A percentile compares a stretch with the other conserved stretches of the same genome.
phyloP scores from a whole-genome alignment of 805 yeast genomes.

The Pichia sporocuriosa region DNA sequence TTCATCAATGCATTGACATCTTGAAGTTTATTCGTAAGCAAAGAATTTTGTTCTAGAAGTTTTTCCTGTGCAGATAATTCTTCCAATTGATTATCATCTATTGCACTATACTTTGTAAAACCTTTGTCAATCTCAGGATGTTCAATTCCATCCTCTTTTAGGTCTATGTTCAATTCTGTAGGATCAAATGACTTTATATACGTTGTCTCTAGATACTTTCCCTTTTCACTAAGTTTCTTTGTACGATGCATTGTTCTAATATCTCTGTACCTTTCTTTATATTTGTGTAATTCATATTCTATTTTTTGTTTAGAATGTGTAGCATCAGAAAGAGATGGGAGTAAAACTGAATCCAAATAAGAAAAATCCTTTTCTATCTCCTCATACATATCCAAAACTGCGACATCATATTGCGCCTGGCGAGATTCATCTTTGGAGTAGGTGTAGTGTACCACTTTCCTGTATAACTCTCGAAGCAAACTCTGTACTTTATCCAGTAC shows the following conservation, averaged over 20 bases:
- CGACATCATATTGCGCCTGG: slow-evolving; percentile 1
- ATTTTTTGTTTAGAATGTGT: no score
- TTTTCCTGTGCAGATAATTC: slow-evolving; percentile 33
- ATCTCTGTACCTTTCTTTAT: slow-evolving; percentile 22
- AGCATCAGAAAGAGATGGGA: slow-evolving; percentile 10
- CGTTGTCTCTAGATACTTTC: slow-evolving; percentile 13
- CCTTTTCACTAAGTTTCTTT: slow-evolving; percentile 23
- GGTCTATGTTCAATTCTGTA: no score
- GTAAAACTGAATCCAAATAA: slow-evolving; percentile 11
- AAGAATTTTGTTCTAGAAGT: slow-evolving; percentile 39
- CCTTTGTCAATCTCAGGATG: neutral
- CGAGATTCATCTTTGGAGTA: neutral
- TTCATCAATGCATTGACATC: slow-evolving; percentile 42
- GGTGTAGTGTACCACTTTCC: neutral
- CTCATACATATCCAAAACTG: no score
- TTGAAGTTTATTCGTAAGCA: slow-evolving; percentile 41
- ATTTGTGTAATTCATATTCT: slow-evolving; percentile 14
- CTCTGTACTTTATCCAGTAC: no score
- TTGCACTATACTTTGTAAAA: slow-evolving; percentile 9
- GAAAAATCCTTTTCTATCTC: no score
- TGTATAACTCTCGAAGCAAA: neutral
- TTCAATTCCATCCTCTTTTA: no score
- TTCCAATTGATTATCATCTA: slow-evolving; percentile 23
- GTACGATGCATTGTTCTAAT: slow-evolving; percentile 23
- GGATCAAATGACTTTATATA: slow-evolving; percentile 11